These are phyloP conservation scores for Mentha longifolia DNA, from an alignment of 257 asterid species.

Conservation along the genomic window DNA sequence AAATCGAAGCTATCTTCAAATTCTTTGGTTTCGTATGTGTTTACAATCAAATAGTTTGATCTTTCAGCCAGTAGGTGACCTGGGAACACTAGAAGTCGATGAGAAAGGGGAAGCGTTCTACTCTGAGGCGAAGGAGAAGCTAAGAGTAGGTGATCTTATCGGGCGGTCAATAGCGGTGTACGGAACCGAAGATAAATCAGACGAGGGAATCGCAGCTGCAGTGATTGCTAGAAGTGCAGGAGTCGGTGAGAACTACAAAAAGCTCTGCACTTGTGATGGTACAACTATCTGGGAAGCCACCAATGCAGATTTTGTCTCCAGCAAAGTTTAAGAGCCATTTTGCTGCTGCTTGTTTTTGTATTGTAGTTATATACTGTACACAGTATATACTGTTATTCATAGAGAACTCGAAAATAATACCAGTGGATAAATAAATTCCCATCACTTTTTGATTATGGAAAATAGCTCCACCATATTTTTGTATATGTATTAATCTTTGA, in stretches of 20 bases:
- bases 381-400: not conserved
- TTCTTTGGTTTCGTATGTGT: not conserved
- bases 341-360: no score
- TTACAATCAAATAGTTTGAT: not conserved
- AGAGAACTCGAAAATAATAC: not conserved
- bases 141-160: slow-evolving; percentile 73
- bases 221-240: slow-evolving; percentile 98
- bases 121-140: slow-evolving; percentile 63
- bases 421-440: not conserved
- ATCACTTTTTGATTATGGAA: not conserved
- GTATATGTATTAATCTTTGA: no score
- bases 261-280: slow-evolving; percentile 93
- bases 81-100: slow-evolving; percentile 79
- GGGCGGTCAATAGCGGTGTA: slow-evolving; percentile 82
- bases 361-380: not conserved
- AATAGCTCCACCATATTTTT: no score
- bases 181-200: slow-evolving; percentile 62
- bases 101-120: slow-evolving; percentile 71
- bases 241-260: slow-evolving; percentile 93
- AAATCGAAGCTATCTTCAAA: not conserved
- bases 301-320: slow-evolving; percentile 59
- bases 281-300: slow-evolving; percentile 96
- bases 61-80: slow-evolving; percentile 81
- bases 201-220: slow-evolving; percentile 76
- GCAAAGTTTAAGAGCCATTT: slow-evolving; percentile 46